A percentile compares a stretch with the other conserved stretches of the same genome.
Conservation (phyloP, 805 yeast species). For the Kodamaea kaohsiungensis region DNA sequence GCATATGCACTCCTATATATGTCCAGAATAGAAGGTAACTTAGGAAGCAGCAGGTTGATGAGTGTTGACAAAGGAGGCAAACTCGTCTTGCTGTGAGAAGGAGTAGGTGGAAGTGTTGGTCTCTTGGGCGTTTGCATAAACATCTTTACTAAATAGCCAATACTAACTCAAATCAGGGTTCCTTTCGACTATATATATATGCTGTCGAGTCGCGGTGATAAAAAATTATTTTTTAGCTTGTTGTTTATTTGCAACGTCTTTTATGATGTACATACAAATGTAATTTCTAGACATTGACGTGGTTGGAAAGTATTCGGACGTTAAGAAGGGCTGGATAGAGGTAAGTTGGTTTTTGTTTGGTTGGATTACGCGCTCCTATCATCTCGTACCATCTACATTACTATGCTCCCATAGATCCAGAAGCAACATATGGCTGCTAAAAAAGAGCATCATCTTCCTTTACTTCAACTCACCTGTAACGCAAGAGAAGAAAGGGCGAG, state of each 20-base stretch:
- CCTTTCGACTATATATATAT: not conserved
- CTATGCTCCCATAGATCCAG: not conserved
- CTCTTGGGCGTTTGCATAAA: slow-evolving; percentile 38
- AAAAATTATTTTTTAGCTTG: slow-evolving; percentile 1
- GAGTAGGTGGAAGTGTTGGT: slow-evolving; percentile 27
- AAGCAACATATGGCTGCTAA: too few species aligned
- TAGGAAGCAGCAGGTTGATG: slow-evolving; percentile 19
- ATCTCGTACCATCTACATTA: not conserved
- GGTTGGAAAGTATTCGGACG: too few species aligned
- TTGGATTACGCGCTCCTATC: not conserved
- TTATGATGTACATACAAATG: slow-evolving; percentile 3
- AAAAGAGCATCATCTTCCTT: not conserved
- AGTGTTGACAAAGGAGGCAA: slow-evolving; percentile 45
- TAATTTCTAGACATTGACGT: not conserved
- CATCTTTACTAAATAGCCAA: slow-evolving; percentile 15
- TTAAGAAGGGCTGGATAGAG: not conserved
- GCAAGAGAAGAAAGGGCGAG: not conserved
- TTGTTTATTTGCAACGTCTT: not conserved
- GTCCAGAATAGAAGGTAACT: slow-evolving; percentile 29
- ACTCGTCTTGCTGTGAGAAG: slow-evolving; percentile 21
- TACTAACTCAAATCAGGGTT: not conserved
- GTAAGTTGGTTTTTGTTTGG: not conserved
- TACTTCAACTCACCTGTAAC: not conserved
- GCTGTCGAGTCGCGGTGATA: not conserved
- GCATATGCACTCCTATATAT: slow-evolving; percentile 8